Evolutionary conservation across 1,284 basidiomycete genomes (phyloP).

Genomic region (Ganoderma leucocontextum): DNA sequence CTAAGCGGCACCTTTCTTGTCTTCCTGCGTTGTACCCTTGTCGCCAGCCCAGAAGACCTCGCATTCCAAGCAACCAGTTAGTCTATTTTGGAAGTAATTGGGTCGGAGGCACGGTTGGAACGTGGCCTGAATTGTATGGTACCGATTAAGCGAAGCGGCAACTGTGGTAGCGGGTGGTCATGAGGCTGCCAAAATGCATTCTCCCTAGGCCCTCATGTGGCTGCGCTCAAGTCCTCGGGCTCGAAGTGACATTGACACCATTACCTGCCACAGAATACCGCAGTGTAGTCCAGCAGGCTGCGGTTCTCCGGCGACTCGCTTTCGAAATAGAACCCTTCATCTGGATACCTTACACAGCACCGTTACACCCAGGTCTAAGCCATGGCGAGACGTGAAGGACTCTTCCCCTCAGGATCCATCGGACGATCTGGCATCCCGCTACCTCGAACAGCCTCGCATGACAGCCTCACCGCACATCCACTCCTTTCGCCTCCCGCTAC

Average conservation of each 20-base stretch:
- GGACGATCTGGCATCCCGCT: conserved; percentile 56
- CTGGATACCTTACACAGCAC: background rate
- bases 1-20: background rate
- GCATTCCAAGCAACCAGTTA: background rate
- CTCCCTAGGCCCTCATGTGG: background rate
- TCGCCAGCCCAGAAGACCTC: background rate
- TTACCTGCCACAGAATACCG: background rate
- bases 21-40: background rate
- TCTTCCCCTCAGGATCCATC: conserved; percentile 62
- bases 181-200: conserved; percentile 3
- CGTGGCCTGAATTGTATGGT: background rate
- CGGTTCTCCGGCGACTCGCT: background rate
- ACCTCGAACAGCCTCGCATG: conserved; percentile 58
- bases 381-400: conserved; percentile 43
- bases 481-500: conserved; percentile 58
- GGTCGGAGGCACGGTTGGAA: background rate
- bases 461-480: conserved; percentile 68
- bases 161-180: background rate
- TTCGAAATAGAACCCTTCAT: background rate
- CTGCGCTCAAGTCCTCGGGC: conserved; percentile 1
- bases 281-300: background rate
- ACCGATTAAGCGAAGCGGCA: background rate
- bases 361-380: background rate
- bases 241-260: background rate
- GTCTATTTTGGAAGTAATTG: background rate